Conservation (phyloP, 352 stramenopile genomes). For the Phytophthora pistaciae region DNA sequence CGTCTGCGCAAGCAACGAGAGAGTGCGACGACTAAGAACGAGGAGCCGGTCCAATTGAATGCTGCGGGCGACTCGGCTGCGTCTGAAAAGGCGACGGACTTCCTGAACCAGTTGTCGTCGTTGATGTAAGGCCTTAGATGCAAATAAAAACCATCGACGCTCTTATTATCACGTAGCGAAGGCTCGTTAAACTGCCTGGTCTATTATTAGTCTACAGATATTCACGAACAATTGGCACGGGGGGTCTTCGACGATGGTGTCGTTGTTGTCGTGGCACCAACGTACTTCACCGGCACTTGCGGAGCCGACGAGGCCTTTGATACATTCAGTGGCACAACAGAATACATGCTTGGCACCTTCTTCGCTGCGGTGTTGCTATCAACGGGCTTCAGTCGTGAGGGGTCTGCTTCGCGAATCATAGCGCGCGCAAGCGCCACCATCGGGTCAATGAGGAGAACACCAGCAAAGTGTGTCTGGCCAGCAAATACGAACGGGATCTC, state of each 20-base stretch:
- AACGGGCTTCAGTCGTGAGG: constrained; percentile 50
- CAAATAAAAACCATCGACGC: constrained; percentile 11
- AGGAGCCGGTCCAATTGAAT: constrained; percentile 2
- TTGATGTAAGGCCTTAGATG: constrained; percentile 38
- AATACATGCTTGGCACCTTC: constrained; percentile 15
- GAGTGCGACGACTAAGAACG: constrained; percentile 7
- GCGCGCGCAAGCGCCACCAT: constrained; percentile 79
- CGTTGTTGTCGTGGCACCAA: background rate
- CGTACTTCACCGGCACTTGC: constrained; percentile 1
- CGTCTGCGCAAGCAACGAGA: constrained; percentile 57
- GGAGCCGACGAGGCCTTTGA: background rate
- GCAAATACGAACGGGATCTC: constrained; percentile 83
- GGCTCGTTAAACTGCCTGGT: background rate
- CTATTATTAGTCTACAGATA: constrained; percentile 16
- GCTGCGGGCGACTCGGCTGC: constrained; percentile 38
- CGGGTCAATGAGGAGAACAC: constrained; percentile 68
- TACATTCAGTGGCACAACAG: constrained; percentile 10
- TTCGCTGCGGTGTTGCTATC: constrained; percentile 6
- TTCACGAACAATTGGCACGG: constrained; percentile 12
- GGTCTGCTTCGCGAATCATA: constrained; percentile 73
- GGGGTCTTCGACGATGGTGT: constrained; percentile 1
- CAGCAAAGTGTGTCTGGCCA: constrained; percentile 51
- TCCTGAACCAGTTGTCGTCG: constrained; percentile 63
- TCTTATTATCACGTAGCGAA: constrained; percentile 8
- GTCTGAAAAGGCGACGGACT: constrained; percentile 62